Evolutionary conservation across 2,329 filamentous ascomycete genomes (phyloP), one percentile per base, ranked within the genome.

Genomic region (Chrysoporthe cubensis): DNA sequence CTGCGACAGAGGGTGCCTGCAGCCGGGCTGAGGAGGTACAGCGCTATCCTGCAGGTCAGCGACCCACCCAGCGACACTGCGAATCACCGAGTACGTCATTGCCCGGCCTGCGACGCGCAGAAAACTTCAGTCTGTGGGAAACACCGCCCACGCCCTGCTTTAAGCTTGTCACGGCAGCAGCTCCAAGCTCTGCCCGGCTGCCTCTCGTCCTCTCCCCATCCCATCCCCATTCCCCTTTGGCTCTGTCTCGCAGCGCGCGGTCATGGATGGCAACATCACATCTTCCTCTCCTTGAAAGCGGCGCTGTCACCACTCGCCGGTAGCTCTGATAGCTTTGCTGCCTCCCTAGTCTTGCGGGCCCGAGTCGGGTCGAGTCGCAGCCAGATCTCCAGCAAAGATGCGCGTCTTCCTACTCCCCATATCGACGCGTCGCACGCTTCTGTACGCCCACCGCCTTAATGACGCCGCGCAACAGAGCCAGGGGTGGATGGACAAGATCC

Each of bases 321-420:
- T 60, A 43, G 57, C 57, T 16, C n/a, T 16, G 18, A 60, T 3
- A 60, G 57, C 57, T 48, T 34, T 7, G n/a, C 44, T 52, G 16
- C 37, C 26, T 54, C 26, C 32, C 37, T 37, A 0, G 8, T 11
- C 46, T 18, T 26, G 26, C 26, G 26, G 26, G 26, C 34, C 14
- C 9, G 11, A 26, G 43, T 57, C 32, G 26, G 26, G 26, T 26
- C 26, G 26, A 26, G 32, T 43, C 46, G 63, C 42, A 13, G 52
- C 50, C 42, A n/a, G 57, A 56, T 54, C 40, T 7, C 2, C 40
- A 70, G 71, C 71, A 75, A 80, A 77, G 70, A 98, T 99, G 96
- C 92, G 94, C 78, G 87, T 99, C 79, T 97, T 94, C 81, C 89
- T 99, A 71, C 87, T 99, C 67, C 96, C 96, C 71, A 91, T 99